Base-by-base conservation (phyloP, 208 protist genomes). In the Wallacemonas collosoma region DNA sequence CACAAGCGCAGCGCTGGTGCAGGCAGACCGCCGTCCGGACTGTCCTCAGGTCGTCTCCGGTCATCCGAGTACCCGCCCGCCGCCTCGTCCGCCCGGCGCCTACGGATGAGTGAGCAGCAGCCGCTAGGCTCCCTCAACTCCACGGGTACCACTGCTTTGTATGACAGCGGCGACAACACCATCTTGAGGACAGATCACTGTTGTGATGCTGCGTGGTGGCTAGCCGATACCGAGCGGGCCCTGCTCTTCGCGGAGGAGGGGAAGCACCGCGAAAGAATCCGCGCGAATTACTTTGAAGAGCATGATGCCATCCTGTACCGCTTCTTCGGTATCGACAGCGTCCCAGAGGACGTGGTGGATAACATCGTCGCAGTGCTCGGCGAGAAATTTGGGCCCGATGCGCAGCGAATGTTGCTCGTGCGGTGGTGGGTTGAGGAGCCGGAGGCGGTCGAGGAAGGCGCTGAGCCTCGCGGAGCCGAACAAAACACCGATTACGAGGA, bases 331-430 rank as follows among this genome's bases (percentile, higher is more conserved):
- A 74, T 56, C 45, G 54, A 74, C 7, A 47, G 6, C 5, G 58
- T 5, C 3, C 35, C 9, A 11, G 51, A 40, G 6, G 56, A 47
- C 35, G 43, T 57, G 17, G 69, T 73, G 55, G 56, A 72, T 5
- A 43, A 6, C 57, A 71, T 86, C 2, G 48, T 53, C 12, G 58
- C 68, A 0, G 83, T 92, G 7, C 55, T 89, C 3, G 87, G 83
- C 1, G 87, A 89, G 47, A 76, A 76, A 38, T 80, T 74, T 51
- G 70, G 70, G 15, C 39, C 71, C 2, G 26, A 75, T 7, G 80
- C 65, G 0, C 50, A 68, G 1, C 81, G 62, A 12, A 67, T 77
- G 45, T 61, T 92, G 1, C 76, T 89, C 8, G 79, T 91, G 12
- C 78, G 70, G 54, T 80, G 73, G 60, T 55, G 63, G 57, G 45